phyloP scores from a whole-genome alignment of 352 stramenopile species.

The Globisporangium irregulare region DNA sequence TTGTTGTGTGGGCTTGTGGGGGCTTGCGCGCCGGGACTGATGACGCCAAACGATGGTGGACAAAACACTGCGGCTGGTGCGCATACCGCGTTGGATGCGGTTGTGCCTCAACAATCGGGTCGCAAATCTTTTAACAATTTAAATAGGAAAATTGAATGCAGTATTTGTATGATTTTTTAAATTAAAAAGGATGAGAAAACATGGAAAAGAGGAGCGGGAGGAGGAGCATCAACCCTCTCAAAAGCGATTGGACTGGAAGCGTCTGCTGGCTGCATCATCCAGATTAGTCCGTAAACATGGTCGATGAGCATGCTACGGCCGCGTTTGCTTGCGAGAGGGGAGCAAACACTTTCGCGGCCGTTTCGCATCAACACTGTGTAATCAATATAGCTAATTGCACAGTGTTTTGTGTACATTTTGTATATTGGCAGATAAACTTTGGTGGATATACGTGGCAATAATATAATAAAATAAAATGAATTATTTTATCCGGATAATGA shows the following conservation, averaged over 20 bases:
- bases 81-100: background rate
- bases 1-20: background rate
- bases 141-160: background rate
- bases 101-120: background rate
- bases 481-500: too few species aligned
- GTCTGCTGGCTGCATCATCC: constrained; percentile 1
- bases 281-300: constrained; percentile 8
- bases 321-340: background rate
- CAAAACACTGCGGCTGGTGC: constrained; percentile 5
- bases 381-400: background rate
- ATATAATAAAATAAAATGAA: too few species aligned
- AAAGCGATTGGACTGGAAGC: background rate
- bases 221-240: constrained; percentile 2
- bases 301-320: background rate
- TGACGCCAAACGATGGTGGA: constrained; percentile 9
- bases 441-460: too few species aligned
- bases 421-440: background rate
- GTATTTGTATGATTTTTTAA: background rate
- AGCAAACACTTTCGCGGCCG: background rate
- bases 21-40: background rate
- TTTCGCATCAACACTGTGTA: background rate
- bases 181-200: background rate
- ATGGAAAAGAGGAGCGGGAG: background rate
- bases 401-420: background rate
- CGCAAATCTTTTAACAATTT: background rate